These are phyloP conservation scores for Pouteria campechiana DNA, from an alignment of 179 eudicot genomes.

Conservation along the genomic window DNA sequence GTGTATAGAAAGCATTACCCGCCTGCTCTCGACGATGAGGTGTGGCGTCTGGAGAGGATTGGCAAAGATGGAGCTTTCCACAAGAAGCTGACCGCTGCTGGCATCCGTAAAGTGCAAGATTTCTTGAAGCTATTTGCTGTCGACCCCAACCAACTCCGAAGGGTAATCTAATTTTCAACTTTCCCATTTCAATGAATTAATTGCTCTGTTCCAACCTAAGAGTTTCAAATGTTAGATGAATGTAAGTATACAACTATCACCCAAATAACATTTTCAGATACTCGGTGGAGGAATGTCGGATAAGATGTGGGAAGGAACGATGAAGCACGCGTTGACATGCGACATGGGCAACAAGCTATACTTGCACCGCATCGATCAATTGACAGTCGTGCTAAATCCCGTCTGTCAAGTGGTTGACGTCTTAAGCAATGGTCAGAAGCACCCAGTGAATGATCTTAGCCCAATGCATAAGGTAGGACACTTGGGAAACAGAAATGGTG, in stretches of 20 bases:
- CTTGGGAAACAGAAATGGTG: not conserved
- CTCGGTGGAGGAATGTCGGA: constrained; percentile 59
- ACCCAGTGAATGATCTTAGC: constrained; percentile 4
- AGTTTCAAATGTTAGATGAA: too few species aligned
- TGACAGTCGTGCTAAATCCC: constrained; percentile 32
- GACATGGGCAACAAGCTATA: constrained; percentile 33
- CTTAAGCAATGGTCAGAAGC: constrained; percentile 20
- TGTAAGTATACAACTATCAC: too few species aligned
- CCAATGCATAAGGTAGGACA: constrained; percentile 11
- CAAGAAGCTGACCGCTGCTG: constrained; percentile 24
- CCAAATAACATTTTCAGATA: constrained; percentile 44
- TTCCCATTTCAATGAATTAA: not conserved
- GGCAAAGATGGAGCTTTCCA: constrained; percentile 72
- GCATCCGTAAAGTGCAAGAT: constrained; percentile 49
- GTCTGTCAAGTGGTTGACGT: constrained; percentile 43
- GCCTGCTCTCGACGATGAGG: constrained; percentile 56
- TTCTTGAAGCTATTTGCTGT: constrained; percentile 41
- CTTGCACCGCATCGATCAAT: constrained; percentile 12
- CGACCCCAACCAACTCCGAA: constrained; percentile 23
- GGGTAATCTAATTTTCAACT: constrained; percentile 13
- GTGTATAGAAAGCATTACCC: constrained; percentile 84
- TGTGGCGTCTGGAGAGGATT: constrained; percentile 83
- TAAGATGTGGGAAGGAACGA: constrained; percentile 54
- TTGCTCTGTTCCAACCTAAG: too few species aligned
- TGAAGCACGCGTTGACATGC: constrained; percentile 59